Evolutionary conservation across 495 filamentous ascomycete genomes (phyloP).

Genomic region (Pyronema domesticum): DNA sequence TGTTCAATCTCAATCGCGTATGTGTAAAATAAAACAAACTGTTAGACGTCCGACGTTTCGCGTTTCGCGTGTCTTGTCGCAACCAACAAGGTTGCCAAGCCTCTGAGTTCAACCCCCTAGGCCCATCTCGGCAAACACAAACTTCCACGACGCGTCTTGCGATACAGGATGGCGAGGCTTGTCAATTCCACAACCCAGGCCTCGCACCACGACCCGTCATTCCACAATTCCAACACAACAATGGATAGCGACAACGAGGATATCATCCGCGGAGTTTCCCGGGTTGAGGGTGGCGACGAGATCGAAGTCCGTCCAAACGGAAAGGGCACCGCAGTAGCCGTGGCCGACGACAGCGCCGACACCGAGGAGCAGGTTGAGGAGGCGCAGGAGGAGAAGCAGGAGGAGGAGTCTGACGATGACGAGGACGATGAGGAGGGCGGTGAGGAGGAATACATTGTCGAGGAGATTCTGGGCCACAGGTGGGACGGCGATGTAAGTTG

Average conservation of each 20-base stretch:
- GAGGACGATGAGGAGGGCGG: conserved; percentile 28
- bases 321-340: not conserved
- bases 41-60: too few relatives aligned
- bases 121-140: too few relatives aligned
- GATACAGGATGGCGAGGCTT: too few relatives aligned
- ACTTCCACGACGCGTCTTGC: too few relatives aligned
- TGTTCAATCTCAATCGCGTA: too few relatives aligned
- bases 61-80: too few relatives aligned
- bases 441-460: conserved; percentile 34
- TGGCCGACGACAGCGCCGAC: not conserved
- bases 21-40: too few relatives aligned
- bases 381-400: not conserved
- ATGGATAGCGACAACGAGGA: not conserved
- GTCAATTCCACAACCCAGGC: too few relatives aligned
- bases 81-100: too few relatives aligned
- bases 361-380: not conserved
- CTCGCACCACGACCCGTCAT: too few relatives aligned
- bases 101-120: too few relatives aligned
- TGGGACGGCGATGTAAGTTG: conserved; percentile 31
- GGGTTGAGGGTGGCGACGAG: not conserved
- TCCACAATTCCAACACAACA: too few relatives aligned
- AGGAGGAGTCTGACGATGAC: conserved; percentile 22
- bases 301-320: not conserved
- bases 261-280: not conserved
- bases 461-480: conserved; percentile 37